phyloP scores from a whole-genome alignment of 768 basidiomycete species.

The Amanita thiersii region DNA sequence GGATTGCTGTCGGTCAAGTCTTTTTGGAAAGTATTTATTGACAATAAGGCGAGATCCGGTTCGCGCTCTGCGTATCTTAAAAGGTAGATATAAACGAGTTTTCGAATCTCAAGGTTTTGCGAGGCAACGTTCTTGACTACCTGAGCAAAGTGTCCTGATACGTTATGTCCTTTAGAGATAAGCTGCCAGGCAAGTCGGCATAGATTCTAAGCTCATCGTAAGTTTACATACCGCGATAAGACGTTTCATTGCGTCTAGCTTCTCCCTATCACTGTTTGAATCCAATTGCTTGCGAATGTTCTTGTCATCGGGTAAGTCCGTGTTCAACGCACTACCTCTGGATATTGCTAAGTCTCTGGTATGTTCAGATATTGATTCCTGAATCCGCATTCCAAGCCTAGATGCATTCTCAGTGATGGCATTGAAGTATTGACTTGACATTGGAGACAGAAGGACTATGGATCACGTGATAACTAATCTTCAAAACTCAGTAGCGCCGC shows the following conservation, averaged over 20 bases:
- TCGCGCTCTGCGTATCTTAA: slow-evolving; percentile 89
- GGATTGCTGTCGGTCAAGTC: slow-evolving; percentile 90
- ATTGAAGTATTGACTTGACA: slow-evolving; percentile 40
- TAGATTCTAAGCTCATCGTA: neutral
- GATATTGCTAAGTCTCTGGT: slow-evolving; percentile 63
- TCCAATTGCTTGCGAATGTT: slow-evolving; percentile 81
- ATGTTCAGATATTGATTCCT: slow-evolving; percentile 76
- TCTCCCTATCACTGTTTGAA: slow-evolving; percentile 81
- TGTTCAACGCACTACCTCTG: slow-evolving; percentile 48
- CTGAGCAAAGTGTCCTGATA: slow-evolving; percentile 90
- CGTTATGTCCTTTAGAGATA: slow-evolving; percentile 87
- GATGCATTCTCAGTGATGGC: slow-evolving; percentile 76
- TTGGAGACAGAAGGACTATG: slow-evolving; percentile 10
- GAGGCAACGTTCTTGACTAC: slow-evolving; percentile 97
- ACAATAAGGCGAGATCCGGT: slow-evolving; percentile 90
- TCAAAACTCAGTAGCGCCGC: slow-evolving; percentile 33
- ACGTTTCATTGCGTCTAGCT: slow-evolving; percentile 91
- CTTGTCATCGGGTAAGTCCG: slow-evolving; percentile 75
- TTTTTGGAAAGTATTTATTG: slow-evolving; percentile 98
- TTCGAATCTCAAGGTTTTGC: slow-evolving; percentile 86
- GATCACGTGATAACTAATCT: neutral
- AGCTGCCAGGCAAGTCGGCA: slow-evolving; percentile 40
- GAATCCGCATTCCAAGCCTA: slow-evolving; percentile 72
- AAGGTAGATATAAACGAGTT: slow-evolving; percentile 97
- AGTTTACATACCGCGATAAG: slow-evolving; percentile 72